These are phyloP conservation scores for Phytophthora fragariae DNA, from an alignment of 352 stramenopile species.

Conservation along the genomic window DNA sequence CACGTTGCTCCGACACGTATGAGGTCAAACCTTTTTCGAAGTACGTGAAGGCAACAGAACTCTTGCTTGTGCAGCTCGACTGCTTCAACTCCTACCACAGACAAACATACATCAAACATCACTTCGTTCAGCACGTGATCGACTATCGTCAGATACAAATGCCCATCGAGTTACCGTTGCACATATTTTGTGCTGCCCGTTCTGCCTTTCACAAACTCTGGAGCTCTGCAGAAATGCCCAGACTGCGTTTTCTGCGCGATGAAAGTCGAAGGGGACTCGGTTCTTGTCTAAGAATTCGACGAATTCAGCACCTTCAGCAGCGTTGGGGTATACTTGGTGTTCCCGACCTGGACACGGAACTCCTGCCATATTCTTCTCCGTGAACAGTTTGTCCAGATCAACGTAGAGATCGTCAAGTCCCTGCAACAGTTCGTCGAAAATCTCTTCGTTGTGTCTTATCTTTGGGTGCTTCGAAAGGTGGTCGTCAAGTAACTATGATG, in stretches of 20 bases:
- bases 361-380: not conserved
- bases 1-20: slow-evolving; percentile 4
- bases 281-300: slow-evolving; percentile 11
- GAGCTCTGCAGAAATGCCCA: slow-evolving; percentile 13
- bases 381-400: not conserved
- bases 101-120: no score
- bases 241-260: slow-evolving; percentile 1
- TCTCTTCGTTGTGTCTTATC: not conserved
- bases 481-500: not conserved
- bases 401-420: slow-evolving; percentile 3
- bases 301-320: not conserved
- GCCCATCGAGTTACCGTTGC: not conserved
- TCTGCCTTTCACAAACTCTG: not conserved
- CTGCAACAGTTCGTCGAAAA: slow-evolving; percentile 5
- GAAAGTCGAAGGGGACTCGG: slow-evolving; percentile 12
- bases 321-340: not conserved
- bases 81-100: slow-evolving; percentile 6
- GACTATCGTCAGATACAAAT: no score
- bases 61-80: not conserved
- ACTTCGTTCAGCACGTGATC: no score
- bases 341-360: slow-evolving; percentile 11
- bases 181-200: not conserved
- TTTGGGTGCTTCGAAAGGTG: not conserved
- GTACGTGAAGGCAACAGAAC: slow-evolving; percentile 4
- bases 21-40: not conserved